These are phyloP conservation scores for Colletotrichum spinosum DNA, from an alignment of 2,329 filamentous ascomycete genomes.

Conservation along the genomic window DNA sequence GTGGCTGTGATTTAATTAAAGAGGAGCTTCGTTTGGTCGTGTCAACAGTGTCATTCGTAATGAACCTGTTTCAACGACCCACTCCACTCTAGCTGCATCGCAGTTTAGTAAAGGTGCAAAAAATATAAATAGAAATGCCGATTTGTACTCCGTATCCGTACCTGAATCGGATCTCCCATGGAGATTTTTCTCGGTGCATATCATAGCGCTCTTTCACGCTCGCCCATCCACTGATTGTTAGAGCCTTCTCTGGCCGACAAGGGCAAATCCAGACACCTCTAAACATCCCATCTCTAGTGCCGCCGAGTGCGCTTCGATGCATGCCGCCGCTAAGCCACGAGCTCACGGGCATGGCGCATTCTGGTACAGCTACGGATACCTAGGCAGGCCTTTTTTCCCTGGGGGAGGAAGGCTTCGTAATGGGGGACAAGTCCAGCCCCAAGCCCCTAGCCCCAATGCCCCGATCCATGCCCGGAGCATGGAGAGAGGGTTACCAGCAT, in stretches of 20 bases:
- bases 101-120: too few species aligned
- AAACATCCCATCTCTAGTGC: too few species aligned
- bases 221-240: too few species aligned
- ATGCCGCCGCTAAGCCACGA: too few species aligned
- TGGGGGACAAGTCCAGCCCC: neutral
- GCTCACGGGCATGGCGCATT: too few species aligned
- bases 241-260: constrained; percentile 6
- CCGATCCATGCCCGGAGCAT: neutral
- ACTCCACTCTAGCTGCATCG: constrained; percentile 18
- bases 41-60: constrained; percentile 34
- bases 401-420: neutral
- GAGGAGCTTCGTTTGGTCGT: constrained; percentile 22
- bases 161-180: constrained; percentile 33
- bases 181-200: constrained; percentile 12
- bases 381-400: too few species aligned
- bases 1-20: constrained; percentile 36
- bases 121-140: constrained; percentile 36
- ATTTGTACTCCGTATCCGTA: constrained; percentile 10
- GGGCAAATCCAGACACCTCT: neutral
- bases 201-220: too few species aligned
- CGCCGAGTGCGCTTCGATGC: too few species aligned
- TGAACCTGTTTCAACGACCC: constrained; percentile 37
- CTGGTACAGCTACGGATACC: neutral
- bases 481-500: constrained; percentile 16
- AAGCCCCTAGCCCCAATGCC: neutral